A percentile compares a stretch with the other conserved stretches of the same genome.
These are phyloP conservation scores for Aspergillus egyptiacus DNA, from an alignment of 495 filamentous ascomycete genomes.

Conservation along the genomic window DNA sequence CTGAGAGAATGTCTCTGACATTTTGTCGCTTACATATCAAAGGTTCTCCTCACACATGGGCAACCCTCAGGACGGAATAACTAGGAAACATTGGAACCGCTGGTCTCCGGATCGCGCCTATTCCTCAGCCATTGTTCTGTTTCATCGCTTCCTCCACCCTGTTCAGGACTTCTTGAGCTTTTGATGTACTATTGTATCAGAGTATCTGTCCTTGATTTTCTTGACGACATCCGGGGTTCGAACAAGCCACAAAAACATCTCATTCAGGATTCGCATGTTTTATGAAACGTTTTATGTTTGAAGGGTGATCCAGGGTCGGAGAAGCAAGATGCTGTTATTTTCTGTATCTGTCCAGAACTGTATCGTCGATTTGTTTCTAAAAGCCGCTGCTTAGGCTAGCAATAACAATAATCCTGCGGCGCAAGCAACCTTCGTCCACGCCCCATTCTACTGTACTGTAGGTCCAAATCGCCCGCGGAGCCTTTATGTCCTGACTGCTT, in stretches of 20 bases:
- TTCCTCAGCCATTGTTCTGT: slow-evolving; percentile 10
- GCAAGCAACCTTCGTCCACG: not conserved
- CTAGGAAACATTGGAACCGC: not conserved
- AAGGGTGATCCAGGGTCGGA: not conserved
- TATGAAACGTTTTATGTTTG: slow-evolving; percentile 5
- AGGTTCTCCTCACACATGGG: no score
- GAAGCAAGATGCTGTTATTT: slow-evolving; percentile 14
- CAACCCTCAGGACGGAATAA: not conserved
- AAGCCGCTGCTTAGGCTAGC: slow-evolving; percentile 9
- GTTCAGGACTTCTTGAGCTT: slow-evolving; percentile 14
- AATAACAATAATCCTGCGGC: not conserved
- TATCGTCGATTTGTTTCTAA: slow-evolving; percentile 9
- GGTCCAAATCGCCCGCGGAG: no score
- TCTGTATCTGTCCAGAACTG: slow-evolving; percentile 20
- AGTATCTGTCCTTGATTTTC: slow-evolving; percentile 21
- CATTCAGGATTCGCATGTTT: slow-evolving; percentile 19
- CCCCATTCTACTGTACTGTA: no score
- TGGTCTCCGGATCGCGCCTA: slow-evolving; percentile 2
- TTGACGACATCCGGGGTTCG: slow-evolving; percentile 17
- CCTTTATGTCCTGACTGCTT: no score
- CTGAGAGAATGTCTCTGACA: not conserved
- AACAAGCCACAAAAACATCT: slow-evolving; percentile 13
- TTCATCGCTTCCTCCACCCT: no score
- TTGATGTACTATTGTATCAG: slow-evolving; percentile 17
- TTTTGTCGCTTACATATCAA: not conserved